Evolutionary conservation across 2,329 filamentous ascomycete genomes (phyloP).

Genomic region (Zymoseptoria pseudotritici): DNA sequence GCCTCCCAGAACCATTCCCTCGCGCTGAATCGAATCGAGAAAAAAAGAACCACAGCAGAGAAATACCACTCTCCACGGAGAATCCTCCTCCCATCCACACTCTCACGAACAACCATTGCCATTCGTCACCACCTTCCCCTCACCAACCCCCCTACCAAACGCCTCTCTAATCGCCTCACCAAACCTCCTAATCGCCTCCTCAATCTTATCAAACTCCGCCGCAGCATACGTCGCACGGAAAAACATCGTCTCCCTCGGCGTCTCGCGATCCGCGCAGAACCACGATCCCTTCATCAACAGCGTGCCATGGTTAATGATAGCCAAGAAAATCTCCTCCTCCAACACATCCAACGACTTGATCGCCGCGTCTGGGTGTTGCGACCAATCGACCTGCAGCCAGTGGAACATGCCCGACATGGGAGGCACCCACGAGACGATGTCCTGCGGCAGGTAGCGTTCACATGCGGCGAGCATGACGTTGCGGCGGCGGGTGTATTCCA

Average conservation of each 20-base stretch:
- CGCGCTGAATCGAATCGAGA: no score
- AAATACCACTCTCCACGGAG: no score
- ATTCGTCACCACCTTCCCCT: no score
- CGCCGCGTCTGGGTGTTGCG: slow-evolving; percentile 54
- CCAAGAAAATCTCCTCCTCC: slow-evolving; percentile 80
- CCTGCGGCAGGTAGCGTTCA: slow-evolving; percentile 64
- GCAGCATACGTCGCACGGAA: slow-evolving; percentile 88
- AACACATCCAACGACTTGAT: slow-evolving; percentile 53
- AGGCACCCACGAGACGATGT: slow-evolving; percentile 70
- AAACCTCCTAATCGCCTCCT: slow-evolving; percentile 53
- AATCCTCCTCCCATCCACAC: no score
- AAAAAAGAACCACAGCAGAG: no score
- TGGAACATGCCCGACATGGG: slow-evolving; percentile 92
- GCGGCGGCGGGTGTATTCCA: slow-evolving; percentile 72
- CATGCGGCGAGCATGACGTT: slow-evolving; percentile 73
- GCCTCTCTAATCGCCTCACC: slow-evolving; percentile 62
- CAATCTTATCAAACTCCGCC: slow-evolving; percentile 50
- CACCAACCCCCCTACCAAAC: slow-evolving; percentile 36
- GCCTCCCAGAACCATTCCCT: no score
- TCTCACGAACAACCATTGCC: no score
- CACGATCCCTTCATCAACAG: slow-evolving; percentile 79
- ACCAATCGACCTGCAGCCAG: slow-evolving; percentile 65
- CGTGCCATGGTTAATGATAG: slow-evolving; percentile 67
- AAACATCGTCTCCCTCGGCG: slow-evolving; percentile 58
- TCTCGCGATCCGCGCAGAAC: slow-evolving; percentile 72